A percentile compares a stretch with the other conserved stretches of the same genome.
These are phyloP conservation scores for Aurifilum marmelostoma DNA, from an alignment of 2,329 filamentous ascomycete species.

Conservation along the genomic window DNA sequence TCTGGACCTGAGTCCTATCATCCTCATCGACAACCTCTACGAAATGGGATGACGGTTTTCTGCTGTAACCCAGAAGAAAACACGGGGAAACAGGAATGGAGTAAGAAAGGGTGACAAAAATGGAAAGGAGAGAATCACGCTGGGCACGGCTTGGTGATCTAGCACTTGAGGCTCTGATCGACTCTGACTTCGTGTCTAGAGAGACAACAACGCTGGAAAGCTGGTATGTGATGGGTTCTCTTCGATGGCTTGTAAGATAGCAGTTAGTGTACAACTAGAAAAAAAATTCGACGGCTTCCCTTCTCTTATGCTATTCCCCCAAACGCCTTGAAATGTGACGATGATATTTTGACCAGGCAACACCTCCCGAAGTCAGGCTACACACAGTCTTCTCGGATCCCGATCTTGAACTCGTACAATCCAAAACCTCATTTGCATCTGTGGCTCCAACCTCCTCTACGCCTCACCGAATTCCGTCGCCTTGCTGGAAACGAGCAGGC, in stretches of 20 bases:
- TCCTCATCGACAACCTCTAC: not conserved
- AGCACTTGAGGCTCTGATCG: not conserved
- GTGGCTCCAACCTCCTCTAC: slow-evolving; percentile 23
- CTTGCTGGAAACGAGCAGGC: slow-evolving; percentile 84
- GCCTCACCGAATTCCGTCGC: slow-evolving; percentile 69
- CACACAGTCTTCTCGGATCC: not conserved
- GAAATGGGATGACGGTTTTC: not conserved
- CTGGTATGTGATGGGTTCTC: not conserved
- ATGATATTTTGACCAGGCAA: slow-evolving; percentile 26
- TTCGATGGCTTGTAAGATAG: slow-evolving; percentile 19
- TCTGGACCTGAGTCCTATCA: not conserved
- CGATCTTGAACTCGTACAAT: slow-evolving; percentile 17
- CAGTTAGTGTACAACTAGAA: slow-evolving; percentile 23
- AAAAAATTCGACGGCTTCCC: slow-evolving; percentile 25
- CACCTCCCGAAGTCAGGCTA: slow-evolving; percentile 1
- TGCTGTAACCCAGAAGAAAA: not conserved
- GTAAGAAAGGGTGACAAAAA: not conserved
- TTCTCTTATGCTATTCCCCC: slow-evolving; percentile 27
- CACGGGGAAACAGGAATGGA: not conserved
- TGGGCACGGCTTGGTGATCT: not conserved
- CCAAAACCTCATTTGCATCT: not conserved
- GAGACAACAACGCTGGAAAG: slow-evolving; percentile 5
- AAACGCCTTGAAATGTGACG: slow-evolving; percentile 30
- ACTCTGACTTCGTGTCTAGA: not conserved
- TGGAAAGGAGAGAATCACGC: not conserved